Conservation (phyloP, 1,284 basidiomycete genomes). For the Anthracocystis walkeri region DNA sequence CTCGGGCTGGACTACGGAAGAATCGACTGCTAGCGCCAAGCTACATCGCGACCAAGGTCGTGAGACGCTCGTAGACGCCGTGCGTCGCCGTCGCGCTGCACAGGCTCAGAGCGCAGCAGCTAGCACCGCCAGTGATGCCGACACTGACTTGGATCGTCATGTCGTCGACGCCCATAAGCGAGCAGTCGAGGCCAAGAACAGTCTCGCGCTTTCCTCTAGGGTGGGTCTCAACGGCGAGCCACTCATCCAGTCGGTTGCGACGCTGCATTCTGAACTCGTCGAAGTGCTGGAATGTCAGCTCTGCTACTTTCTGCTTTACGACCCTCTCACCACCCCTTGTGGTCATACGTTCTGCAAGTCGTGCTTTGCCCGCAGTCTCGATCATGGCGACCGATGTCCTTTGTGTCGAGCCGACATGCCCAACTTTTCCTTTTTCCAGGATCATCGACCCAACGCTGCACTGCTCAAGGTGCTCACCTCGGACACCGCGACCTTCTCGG, state of each 20-base stretch:
- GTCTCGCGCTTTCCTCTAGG: slow-evolving; percentile 36
- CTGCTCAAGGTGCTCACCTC: slow-evolving; percentile 56
- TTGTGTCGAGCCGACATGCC: slow-evolving; percentile 84
- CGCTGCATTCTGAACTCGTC: slow-evolving; percentile 73
- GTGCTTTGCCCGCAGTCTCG: slow-evolving; percentile 88
- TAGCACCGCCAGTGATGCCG: slow-evolving; percentile 17
- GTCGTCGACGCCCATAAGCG: slow-evolving; percentile 5
- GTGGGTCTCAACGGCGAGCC: slow-evolving; percentile 37
- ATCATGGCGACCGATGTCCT: slow-evolving; percentile 85
- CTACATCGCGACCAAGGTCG: slow-evolving; percentile 7
- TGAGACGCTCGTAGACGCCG: slow-evolving; percentile 21
- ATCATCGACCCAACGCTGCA: slow-evolving; percentile 71
- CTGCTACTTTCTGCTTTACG: slow-evolving; percentile 83
- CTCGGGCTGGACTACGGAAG: slow-evolving; percentile 43
- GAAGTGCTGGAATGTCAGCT: slow-evolving; percentile 88
- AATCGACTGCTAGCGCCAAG: slow-evolving; percentile 15
- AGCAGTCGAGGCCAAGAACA: slow-evolving; percentile 30
- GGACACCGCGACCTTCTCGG: slow-evolving; percentile 47
- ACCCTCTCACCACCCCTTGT: slow-evolving; percentile 91
- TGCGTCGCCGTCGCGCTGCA: slow-evolving; percentile 21
- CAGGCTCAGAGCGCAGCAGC: not conserved
- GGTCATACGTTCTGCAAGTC: slow-evolving; percentile 93
- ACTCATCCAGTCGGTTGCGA: slow-evolving; percentile 48
- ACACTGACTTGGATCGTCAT: slow-evolving; percentile 16
- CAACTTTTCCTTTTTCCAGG: slow-evolving; percentile 81